phyloP scores from a whole-genome alignment of 306 rosid species.

The Dalbergia oliveri region DNA sequence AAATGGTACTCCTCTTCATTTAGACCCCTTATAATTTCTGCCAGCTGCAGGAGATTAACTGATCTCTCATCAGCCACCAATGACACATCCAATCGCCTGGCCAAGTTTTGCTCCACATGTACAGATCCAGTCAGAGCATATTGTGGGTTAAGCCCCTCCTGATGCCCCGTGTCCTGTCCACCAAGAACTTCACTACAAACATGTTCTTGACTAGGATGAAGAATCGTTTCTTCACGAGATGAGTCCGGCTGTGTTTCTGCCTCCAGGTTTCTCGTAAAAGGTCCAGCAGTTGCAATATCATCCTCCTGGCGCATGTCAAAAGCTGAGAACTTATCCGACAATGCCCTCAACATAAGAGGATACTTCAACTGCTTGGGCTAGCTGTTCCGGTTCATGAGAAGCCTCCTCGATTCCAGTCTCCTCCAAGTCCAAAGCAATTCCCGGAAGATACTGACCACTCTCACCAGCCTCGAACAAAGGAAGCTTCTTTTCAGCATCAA shows the following conservation, averaged over 20 bases:
- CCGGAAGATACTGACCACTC: conserved; percentile 43
- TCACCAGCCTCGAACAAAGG: conserved; percentile 43
- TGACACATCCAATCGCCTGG: conserved; percentile 43
- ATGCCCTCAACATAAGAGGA: conserved; percentile 50
- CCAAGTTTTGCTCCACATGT: conserved; percentile 40
- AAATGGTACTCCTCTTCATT: conserved; percentile 64
- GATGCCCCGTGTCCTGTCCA: conserved; percentile 41
- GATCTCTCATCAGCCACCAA: conserved; percentile 53
- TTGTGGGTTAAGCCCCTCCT: conserved; percentile 51
- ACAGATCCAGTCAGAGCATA: conserved; percentile 43
- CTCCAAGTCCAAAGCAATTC: conserved; percentile 25
- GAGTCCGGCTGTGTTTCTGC: conserved; percentile 40
- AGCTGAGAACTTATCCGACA: conserved; percentile 49
- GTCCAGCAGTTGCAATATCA: conserved; percentile 46
- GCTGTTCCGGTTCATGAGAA: conserved; percentile 51
- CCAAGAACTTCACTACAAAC: conserved; percentile 33
- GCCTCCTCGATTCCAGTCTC: conserved; percentile 44
- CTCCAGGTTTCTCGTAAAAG: conserved; percentile 46
- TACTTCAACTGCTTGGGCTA: conserved; percentile 48
- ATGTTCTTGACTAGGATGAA: conserved; percentile 53
- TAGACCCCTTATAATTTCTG: conserved; percentile 61
- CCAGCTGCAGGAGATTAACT: conserved; percentile 63
- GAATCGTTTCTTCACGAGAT: conserved; percentile 50
- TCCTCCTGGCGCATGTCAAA: conserved; percentile 45
- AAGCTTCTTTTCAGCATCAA: conserved; percentile 51